A percentile compares a stretch with the other conserved stretches of the same genome.
phyloP scores from a whole-genome alignment of 2,329 filamentous ascomycete genomes.

The Monilinia aucupariae region DNA sequence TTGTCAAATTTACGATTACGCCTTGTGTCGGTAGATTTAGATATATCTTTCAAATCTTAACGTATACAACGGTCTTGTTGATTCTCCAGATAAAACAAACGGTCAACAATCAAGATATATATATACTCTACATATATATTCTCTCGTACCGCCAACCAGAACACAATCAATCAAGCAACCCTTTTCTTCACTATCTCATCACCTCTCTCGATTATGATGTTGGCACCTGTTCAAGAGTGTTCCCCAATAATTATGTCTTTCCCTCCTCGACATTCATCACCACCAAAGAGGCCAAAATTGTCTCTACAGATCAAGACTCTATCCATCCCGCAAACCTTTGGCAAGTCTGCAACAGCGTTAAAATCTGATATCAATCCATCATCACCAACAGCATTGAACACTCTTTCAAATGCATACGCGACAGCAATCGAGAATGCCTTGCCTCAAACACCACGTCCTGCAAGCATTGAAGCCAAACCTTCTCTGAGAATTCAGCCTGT shows the following conservation, averaged over 20 bases:
- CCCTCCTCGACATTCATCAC: constrained; percentile 26
- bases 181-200: constrained; percentile 11
- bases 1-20: constrained; percentile 3
- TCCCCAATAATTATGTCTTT: constrained; percentile 30
- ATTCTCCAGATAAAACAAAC: neutral
- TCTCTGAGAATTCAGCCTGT: constrained; percentile 34
- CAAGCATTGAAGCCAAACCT: constrained; percentile 38
- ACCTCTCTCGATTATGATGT: constrained; percentile 29
- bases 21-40: neutral
- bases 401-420: constrained; percentile 59
- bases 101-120: neutral
- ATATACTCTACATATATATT: constrained; percentile 1
- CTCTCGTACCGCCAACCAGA: neutral
- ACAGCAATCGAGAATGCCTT: constrained; percentile 56
- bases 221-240: constrained; percentile 27
- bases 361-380: constrained; percentile 46
- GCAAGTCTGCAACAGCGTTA: constrained; percentile 41
- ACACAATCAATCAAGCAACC: neutral
- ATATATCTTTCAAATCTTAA: neutral
- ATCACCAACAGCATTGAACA: constrained; percentile 61
- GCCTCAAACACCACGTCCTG: constrained; percentile 38
- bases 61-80: neutral
- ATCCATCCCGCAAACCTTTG: constrained; percentile 38
- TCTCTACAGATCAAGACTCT: constrained; percentile 51
- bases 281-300: constrained; percentile 45